Evolutionary conservation across 2,329 filamentous ascomycete genomes (phyloP).

Genomic region (Emergomyces orientalis): DNA sequence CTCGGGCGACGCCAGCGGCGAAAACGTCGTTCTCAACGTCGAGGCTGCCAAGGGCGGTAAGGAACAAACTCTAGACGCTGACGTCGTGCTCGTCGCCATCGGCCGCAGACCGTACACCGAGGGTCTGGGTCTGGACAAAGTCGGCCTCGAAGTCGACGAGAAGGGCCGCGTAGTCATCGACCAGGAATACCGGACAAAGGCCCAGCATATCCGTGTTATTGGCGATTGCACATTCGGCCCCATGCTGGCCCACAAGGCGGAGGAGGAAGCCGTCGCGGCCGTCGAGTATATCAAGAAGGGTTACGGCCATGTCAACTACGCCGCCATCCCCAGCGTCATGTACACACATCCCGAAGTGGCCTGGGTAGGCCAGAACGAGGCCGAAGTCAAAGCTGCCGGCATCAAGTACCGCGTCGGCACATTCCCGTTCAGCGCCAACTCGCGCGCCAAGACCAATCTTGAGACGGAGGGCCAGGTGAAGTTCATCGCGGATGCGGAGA

Average conservation of each 20-base stretch:
- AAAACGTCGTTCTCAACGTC: conserved; percentile 69
- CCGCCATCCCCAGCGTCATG: conserved; percentile 95
- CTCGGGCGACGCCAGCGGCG: conserved; percentile 68
- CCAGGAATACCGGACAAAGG: conserved; percentile 96
- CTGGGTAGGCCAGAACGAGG: conserved; percentile 97
- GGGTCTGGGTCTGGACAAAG: conserved; percentile 86
- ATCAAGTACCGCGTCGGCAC: conserved; percentile 87
- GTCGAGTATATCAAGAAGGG: conserved; percentile 98
- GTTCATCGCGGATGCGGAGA: conserved; percentile 93
- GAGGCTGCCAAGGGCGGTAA: conserved; percentile 96
- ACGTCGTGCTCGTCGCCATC: conserved; percentile 94
- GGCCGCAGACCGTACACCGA: conserved; percentile 90
- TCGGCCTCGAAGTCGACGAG: conserved; percentile 75
- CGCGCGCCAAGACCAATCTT: conserved; percentile 95
- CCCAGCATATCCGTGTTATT: conserved; percentile 92
- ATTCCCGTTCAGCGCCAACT: conserved; percentile 98
- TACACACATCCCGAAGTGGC: conserved; percentile 98
- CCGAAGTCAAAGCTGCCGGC: conserved; percentile 81
- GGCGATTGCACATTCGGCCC: conserved; percentile 95
- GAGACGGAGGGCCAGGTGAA: conserved; percentile 95
- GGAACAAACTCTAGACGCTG: conserved; percentile 80
- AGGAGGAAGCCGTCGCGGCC: conserved; percentile 92
- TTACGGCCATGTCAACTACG: conserved; percentile 98
- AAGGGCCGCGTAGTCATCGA: conserved; percentile 93
- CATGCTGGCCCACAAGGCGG: conserved; percentile 99